Evolutionary conservation across 1,139 yeast genomes (phyloP), one percentile per base, ranked within the genome.

Genomic region (Pneumocystis wakefieldiae): DNA sequence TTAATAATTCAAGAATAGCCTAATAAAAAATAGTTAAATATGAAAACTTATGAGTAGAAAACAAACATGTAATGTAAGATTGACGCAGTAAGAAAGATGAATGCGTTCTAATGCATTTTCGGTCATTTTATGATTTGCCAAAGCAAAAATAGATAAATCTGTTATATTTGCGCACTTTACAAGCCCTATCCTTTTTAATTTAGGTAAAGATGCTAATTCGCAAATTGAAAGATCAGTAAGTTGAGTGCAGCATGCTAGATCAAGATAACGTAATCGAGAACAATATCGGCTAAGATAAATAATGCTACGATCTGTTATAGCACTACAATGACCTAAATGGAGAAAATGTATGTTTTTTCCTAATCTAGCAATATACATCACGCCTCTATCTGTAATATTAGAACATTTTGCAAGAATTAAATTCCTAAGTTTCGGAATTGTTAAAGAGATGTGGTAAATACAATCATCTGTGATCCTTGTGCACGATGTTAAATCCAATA

Each of bases 311-410:
- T 92, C 97, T 0, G 97, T 92, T 64, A 92, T 87, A 70, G 86
- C 83, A 62, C 85, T 83, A 76, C 98, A 92, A 76, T 92, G 98
- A 35, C 97, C 97, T 68, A 92, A 80, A 75, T 92, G 98, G 64
- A 92, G 80, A 70, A 90, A 89, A 72, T 91, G 97, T 69, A 92
- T 78, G 70, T 86, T 85, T 71, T 88, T 83, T 7, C 95, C 96
- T 65, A 91, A 77, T 61, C 79, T 80, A 14, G 94, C 79, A 68
- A 90, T 78, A 28, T 90, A 85, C 65, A 84, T 78, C 59, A 92
- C 77, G 1, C 95, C 84, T 0, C 85, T 81, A 76, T 92, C 97
- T 0, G 97, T 89, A 38, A 92, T 83, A 71, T 86, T 86, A 73
- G 84, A 79, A 76, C 98, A 92, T 74, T 92, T 92, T 5, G 96